Conservation (phyloP, 371 early-diverging fungal species). For the Actinomucor elegans region DNA sequence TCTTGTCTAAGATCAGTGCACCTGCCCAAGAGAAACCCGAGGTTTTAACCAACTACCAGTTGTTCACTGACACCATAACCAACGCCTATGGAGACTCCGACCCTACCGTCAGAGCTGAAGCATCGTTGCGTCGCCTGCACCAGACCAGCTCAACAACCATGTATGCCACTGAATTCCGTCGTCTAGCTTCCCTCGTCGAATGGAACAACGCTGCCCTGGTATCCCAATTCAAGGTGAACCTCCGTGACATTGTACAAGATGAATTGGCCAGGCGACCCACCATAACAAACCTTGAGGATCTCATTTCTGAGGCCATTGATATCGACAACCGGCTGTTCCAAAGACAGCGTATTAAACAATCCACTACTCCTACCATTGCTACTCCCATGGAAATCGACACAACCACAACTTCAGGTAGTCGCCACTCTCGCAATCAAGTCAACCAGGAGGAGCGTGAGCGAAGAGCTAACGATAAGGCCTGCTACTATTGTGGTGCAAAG, state of each 20-base stretch:
- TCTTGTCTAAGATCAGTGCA: not conserved
- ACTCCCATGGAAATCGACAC: too few relatives aligned
- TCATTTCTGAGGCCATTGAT: not conserved
- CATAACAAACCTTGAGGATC: not conserved
- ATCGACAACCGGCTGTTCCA: not conserved
- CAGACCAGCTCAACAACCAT: not conserved
- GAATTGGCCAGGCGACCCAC: not conserved
- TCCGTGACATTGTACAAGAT: not conserved
- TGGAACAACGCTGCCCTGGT: not conserved
- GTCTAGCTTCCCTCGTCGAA: not conserved
- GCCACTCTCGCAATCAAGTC: too few relatives aligned
- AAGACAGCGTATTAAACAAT: too few relatives aligned
- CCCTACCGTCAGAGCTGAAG: not conserved
- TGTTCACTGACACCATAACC: not conserved
- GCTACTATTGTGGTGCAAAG: not conserved
- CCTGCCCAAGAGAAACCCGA: not conserved
- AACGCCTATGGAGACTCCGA: not conserved
- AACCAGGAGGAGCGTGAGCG: not conserved
- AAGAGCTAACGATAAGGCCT: not conserved
- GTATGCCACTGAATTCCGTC: not conserved
- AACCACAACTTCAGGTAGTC: too few relatives aligned
- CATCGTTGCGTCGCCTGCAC: not conserved
- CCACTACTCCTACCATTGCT: too few relatives aligned
- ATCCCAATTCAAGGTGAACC: not conserved
- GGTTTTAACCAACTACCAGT: not conserved